These are phyloP conservation scores for Podospora conica DNA, from an alignment of 495 filamentous ascomycete genomes.

Conservation along the genomic window DNA sequence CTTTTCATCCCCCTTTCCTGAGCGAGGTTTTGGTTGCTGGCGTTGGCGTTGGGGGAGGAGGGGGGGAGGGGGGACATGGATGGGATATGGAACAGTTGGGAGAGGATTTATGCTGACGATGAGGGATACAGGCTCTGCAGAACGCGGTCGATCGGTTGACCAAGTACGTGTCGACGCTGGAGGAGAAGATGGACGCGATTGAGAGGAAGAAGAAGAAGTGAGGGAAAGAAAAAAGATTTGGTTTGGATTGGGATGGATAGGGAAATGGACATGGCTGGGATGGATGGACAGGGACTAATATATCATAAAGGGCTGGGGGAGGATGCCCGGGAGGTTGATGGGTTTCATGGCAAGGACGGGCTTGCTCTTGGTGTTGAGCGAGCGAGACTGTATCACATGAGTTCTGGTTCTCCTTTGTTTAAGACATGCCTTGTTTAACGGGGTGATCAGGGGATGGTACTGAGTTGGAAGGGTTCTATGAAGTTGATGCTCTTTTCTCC, in stretches of 20 bases:
- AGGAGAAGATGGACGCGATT: slow-evolving; percentile 70
- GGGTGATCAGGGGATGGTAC: background rate
- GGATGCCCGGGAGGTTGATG: background rate
- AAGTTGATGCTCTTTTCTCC: background rate
- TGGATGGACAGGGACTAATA: background rate
- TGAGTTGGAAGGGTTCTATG: background rate
- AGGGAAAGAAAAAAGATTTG: slow-evolving; percentile 10
- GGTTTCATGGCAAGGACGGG: background rate
- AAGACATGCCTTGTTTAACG: too few relatives aligned
- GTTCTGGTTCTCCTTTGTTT: background rate
- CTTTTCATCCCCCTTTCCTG: background rate
- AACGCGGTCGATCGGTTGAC: slow-evolving; percentile 78
- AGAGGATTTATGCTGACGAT: slow-evolving; percentile 9
- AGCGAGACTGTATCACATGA: background rate
- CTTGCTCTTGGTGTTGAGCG: background rate
- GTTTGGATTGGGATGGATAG: background rate
- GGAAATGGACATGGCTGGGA: background rate
- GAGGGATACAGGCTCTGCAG: slow-evolving; percentile 67
- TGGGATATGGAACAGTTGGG: slow-evolving; percentile 9
- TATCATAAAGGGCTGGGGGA: background rate
- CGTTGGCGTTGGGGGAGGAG: background rate
- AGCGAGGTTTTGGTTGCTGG: background rate
- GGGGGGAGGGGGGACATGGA: background rate
- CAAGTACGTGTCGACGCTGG: slow-evolving; percentile 70
- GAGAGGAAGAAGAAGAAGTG: slow-evolving; percentile 45